These are phyloP conservation scores for Rhizoclosmatium globosum DNA, from an alignment of 192 early-diverging fungal species.

Conservation along the genomic window DNA sequence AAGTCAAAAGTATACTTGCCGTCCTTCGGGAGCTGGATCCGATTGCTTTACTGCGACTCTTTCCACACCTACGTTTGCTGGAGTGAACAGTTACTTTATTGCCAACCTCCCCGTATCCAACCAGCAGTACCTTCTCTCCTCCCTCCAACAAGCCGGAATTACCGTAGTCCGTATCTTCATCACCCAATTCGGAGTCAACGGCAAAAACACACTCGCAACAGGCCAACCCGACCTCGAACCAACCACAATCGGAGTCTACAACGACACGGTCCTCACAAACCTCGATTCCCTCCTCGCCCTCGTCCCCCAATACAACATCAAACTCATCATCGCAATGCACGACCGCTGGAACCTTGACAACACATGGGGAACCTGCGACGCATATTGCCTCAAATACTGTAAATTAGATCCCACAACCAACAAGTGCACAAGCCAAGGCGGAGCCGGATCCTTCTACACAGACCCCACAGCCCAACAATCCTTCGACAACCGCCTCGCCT, in stretches of 20 bases:
- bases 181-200: constrained; percentile 15
- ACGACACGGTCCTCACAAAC: constrained; percentile 16
- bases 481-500: constrained; percentile 36
- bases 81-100: constrained; percentile 35
- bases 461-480: neutral
- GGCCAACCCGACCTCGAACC: constrained; percentile 19
- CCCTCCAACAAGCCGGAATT: constrained; percentile 21
- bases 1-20: too few species aligned
- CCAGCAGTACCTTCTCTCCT: constrained; percentile 25
- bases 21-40: too few species aligned
- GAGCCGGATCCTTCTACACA: constrained; percentile 27
- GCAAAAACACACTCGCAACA: constrained; percentile 1
- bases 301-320: constrained; percentile 23
- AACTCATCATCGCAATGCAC: constrained; percentile 35
- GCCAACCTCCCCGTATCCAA: constrained; percentile 18
- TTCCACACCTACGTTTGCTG: constrained; percentile 16
- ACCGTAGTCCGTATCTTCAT: constrained; percentile 38
- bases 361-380: constrained; percentile 36
- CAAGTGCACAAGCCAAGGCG: neutral
- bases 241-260: constrained; percentile 22
- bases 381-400: constrained; percentile 28
- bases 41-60: too few species aligned
- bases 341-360: constrained; percentile 36
- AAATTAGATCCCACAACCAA: neutral
- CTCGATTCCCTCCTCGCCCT: constrained; percentile 16